A percentile compares a stretch with the other conserved stretches of the same genome.
phyloP scores from a whole-genome alignment of 176 grass and related monocot genomes.

The Thalia dealbata region DNA sequence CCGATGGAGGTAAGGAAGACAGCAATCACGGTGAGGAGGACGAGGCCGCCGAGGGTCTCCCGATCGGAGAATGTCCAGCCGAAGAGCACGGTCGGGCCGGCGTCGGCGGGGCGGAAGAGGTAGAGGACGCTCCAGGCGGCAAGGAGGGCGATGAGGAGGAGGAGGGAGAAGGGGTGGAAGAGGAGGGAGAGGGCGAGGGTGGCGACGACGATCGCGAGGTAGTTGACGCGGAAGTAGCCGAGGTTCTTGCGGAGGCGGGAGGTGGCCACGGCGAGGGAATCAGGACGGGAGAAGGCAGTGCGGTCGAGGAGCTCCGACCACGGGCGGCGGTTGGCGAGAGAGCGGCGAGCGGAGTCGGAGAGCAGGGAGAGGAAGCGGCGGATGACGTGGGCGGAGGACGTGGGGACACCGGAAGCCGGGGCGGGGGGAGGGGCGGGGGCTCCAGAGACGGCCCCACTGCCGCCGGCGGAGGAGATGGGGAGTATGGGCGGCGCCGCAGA shows the following conservation, averaged over 20 bases:
- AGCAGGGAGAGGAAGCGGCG: background rate
- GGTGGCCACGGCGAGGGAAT: background rate
- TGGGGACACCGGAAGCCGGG: background rate
- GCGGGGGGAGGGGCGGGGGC: no score
- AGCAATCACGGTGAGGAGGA: background rate
- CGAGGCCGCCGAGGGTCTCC: background rate
- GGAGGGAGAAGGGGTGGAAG: background rate
- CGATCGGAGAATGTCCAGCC: background rate
- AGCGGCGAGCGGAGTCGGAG: background rate
- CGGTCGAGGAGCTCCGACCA: background rate
- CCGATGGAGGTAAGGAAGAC: background rate
- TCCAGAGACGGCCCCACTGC: no score
- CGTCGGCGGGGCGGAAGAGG: background rate
- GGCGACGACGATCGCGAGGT: background rate
- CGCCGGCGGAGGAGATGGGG: background rate
- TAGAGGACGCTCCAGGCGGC: background rate
- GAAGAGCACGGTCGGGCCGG: background rate
- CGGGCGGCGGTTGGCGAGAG: background rate
- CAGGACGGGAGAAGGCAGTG: background rate
- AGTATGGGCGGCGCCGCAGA: background rate
- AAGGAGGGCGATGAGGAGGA: background rate
- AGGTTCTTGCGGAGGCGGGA: background rate
- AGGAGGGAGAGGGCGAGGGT: constrained; percentile 2
- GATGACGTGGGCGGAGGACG: background rate
- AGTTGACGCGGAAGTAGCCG: background rate